Percentiles rank a stretch among this genome's conserved stretches.
Conservation (phyloP, 2,329 filamentous ascomycete genomes). For the Scleromitrula shiraiana region DNA sequence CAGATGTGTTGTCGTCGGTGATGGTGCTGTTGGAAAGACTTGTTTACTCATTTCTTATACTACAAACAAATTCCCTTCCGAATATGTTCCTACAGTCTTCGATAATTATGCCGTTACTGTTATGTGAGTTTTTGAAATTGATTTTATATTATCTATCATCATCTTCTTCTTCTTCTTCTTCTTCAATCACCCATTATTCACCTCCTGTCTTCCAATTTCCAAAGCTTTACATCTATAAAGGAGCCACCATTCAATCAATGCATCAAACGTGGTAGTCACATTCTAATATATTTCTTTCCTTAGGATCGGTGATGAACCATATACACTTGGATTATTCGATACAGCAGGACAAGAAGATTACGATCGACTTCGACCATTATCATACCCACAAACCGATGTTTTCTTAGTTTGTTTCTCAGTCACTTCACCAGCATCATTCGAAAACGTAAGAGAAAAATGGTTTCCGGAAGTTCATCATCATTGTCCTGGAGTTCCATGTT, state of each 20-base stretch:
- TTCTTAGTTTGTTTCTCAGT: slow-evolving; percentile 99
- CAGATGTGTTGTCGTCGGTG: slow-evolving; percentile 97
- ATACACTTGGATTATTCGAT: slow-evolving; percentile 95
- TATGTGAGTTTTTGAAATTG: slow-evolving; percentile 84
- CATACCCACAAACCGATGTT: slow-evolving; percentile 96
- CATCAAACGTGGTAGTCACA: too few relatives aligned
- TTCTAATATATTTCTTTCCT: slow-evolving; percentile 9
- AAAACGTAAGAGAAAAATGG: slow-evolving; percentile 99
- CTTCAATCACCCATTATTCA: too few relatives aligned
- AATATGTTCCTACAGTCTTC: slow-evolving; percentile 99
- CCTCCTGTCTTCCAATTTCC: too few relatives aligned
- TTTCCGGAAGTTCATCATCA: slow-evolving; percentile 98
- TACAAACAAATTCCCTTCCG: slow-evolving; percentile 98
- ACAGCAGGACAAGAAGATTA: slow-evolving; percentile 99
- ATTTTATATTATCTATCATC: not conserved
- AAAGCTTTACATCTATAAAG: too few relatives aligned
- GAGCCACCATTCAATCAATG: too few relatives aligned
- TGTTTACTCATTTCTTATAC: slow-evolving; percentile 99
- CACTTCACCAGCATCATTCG: slow-evolving; percentile 93
- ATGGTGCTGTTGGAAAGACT: slow-evolving; percentile 98
- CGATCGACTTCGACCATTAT: slow-evolving; percentile 89
- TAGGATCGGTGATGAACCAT: slow-evolving; percentile 98
- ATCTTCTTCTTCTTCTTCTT: not conserved
- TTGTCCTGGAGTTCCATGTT: slow-evolving; percentile 92
- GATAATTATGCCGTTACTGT: slow-evolving; percentile 99